Percentiles rank a stretch among this genome's conserved stretches.
phyloP scores from a whole-genome alignment of 1,139 yeast genomes.

The Torulaspora pretoriensis region DNA sequence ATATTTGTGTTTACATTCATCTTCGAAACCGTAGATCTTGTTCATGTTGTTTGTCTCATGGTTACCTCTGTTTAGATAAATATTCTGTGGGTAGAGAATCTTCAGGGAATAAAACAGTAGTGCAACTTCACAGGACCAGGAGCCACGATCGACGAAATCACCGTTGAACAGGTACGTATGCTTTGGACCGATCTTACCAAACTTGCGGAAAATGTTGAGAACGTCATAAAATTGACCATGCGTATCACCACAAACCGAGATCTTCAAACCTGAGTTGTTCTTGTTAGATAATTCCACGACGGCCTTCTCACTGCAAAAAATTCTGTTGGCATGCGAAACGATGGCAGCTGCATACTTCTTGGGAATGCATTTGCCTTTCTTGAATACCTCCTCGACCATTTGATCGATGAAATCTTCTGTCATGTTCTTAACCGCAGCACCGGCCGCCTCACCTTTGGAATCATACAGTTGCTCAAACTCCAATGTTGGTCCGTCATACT shows the following conservation, averaged over 20 bases:
- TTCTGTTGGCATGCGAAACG: constrained; percentile 62
- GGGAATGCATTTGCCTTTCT: constrained; percentile 69
- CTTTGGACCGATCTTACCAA: constrained; percentile 58
- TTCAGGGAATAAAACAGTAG: constrained; percentile 74
- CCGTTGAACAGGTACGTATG: constrained; percentile 90
- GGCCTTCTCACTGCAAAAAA: constrained; percentile 64
- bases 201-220: constrained; percentile 66
- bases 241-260: constrained; percentile 95
- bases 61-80: constrained; percentile 87
- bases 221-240: constrained; percentile 96
- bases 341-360: constrained; percentile 82
- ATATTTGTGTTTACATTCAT: constrained; percentile 90
- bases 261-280: constrained; percentile 35
- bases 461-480: constrained; percentile 40
- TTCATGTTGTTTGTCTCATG: constrained; percentile 98
- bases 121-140: constrained; percentile 98
- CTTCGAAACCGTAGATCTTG: constrained; percentile 92
- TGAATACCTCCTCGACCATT: constrained; percentile 62
- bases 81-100: constrained; percentile 64
- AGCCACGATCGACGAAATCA: constrained; percentile 96
- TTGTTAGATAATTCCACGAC: constrained; percentile 61
- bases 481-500: constrained; percentile 63
- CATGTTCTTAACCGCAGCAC: constrained; percentile 34
- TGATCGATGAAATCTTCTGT: constrained; percentile 54
- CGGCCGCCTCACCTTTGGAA: constrained; percentile 33